Conservation (phyloP, 2,329 filamentous ascomycete genomes). For the Xylaria sp. region DNA sequence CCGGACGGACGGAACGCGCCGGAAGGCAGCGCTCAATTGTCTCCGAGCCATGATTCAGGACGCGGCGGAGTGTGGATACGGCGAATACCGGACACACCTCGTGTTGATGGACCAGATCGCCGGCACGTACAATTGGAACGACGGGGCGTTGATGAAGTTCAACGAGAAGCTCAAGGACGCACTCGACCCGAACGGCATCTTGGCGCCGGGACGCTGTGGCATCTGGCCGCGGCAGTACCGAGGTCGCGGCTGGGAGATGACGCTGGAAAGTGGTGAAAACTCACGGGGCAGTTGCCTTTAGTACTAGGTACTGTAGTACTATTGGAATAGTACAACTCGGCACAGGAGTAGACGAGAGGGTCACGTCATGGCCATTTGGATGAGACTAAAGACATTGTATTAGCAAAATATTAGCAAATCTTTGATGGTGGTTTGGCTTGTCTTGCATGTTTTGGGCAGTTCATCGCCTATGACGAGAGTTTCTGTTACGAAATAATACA, state of each 20-base stretch:
- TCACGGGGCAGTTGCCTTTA: slow-evolving; percentile 40
- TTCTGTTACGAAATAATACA: slow-evolving; percentile 31
- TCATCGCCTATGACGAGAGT: slow-evolving; percentile 15
- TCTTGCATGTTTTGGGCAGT: background rate
- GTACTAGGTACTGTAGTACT: background rate
- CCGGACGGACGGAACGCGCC: slow-evolving; percentile 33
- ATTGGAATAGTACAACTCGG: too few species aligned
- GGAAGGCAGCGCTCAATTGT: slow-evolving; percentile 37
- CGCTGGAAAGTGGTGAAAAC: slow-evolving; percentile 37
- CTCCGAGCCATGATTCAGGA: slow-evolving; percentile 45
- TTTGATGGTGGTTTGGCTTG: background rate
- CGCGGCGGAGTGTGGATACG: slow-evolving; percentile 47
- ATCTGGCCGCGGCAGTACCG: slow-evolving; percentile 44
- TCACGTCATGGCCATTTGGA: background rate
- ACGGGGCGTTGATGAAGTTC: slow-evolving; percentile 47
- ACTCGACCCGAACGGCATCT: slow-evolving; percentile 47
- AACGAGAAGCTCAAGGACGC: slow-evolving; percentile 50
- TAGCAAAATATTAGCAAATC: slow-evolving; percentile 25
- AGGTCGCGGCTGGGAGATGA: slow-evolving; percentile 46
- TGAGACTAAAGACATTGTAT: slow-evolving; percentile 23
- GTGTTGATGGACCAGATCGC: slow-evolving; percentile 53
- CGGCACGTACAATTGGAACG: slow-evolving; percentile 50
- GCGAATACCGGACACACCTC: slow-evolving; percentile 53
- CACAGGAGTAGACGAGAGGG: too few species aligned
- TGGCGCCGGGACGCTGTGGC: slow-evolving; percentile 42